These are phyloP conservation scores for Trichoderma hamatum DNA, from an alignment of 2,329 filamentous ascomycete species.

Conservation along the genomic window DNA sequence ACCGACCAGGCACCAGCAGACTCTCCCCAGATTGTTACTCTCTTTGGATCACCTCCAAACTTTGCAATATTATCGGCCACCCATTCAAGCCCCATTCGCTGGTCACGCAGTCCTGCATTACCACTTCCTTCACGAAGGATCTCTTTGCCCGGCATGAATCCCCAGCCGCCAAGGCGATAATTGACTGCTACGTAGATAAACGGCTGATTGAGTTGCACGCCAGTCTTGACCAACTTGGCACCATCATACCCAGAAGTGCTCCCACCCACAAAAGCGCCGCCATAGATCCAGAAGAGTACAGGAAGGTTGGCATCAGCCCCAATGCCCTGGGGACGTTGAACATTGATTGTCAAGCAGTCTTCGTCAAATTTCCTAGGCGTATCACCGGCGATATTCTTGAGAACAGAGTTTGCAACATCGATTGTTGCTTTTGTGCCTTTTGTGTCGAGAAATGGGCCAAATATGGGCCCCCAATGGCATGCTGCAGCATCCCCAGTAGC, in stretches of 20 bases:
- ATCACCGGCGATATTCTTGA: neutral
- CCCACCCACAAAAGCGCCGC: constrained; percentile 62
- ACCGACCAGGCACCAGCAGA: constrained; percentile 55
- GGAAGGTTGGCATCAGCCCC: constrained; percentile 59
- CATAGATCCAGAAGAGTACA: constrained; percentile 72
- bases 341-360: constrained; percentile 65
- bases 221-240: constrained; percentile 39
- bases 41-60: constrained; percentile 78
- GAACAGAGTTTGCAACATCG: neutral
- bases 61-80: constrained; percentile 71
- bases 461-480: constrained; percentile 50
- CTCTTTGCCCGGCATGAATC: constrained; percentile 71
- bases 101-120: constrained; percentile 74
- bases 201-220: constrained; percentile 41
- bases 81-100: constrained; percentile 74
- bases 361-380: constrained; percentile 42
- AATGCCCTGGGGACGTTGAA: constrained; percentile 62
- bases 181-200: constrained; percentile 78
- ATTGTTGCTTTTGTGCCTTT: neutral
- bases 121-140: constrained; percentile 66
- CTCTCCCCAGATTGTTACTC: constrained; percentile 80
- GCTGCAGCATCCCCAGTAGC: constrained; percentile 58
- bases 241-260: constrained; percentile 30
- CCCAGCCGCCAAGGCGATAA: constrained; percentile 72
- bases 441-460: neutral